These are phyloP conservation scores for Fraxinus anomala DNA, from an alignment of 257 asterid species.

Conservation along the genomic window DNA sequence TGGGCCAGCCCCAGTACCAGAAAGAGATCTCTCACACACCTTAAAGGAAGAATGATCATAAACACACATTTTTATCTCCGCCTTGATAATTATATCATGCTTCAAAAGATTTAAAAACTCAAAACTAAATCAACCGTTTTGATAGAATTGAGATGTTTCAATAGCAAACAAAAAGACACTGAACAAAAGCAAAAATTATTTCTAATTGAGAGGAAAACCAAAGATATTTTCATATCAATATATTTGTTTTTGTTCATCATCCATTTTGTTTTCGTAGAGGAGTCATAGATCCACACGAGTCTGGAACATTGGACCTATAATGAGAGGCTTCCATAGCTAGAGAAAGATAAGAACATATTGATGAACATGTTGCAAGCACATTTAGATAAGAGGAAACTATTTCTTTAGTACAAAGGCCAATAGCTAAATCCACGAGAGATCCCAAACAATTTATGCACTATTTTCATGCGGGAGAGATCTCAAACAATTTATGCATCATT, in stretches of 20 bases:
- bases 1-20: slow-evolving; percentile 92
- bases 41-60: slow-evolving; percentile 31
- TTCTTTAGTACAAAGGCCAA: neutral
- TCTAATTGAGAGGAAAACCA: neutral
- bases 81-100: neutral
- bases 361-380: neutral
- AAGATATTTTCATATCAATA: neutral
- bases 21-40: slow-evolving; percentile 94
- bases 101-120: neutral
- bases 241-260: neutral
- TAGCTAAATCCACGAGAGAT: neutral
- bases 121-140: neutral
- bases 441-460: neutral
- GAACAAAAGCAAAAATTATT: neutral
- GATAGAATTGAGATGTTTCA: neutral
- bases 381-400: neutral
- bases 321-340: neutral
- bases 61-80: neutral
- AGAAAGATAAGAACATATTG: neutral
- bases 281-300: neutral
- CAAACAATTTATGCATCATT: neutral
- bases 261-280: neutral
- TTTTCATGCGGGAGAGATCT: neutral
- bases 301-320: neutral
- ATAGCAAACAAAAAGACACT: slow-evolving; percentile 4